Percentiles rank a stretch among this genome's conserved stretches.
These are phyloP conservation scores for Psilocybe cubensis DNA, from an alignment of 768 basidiomycete species.

Conservation along the genomic window DNA sequence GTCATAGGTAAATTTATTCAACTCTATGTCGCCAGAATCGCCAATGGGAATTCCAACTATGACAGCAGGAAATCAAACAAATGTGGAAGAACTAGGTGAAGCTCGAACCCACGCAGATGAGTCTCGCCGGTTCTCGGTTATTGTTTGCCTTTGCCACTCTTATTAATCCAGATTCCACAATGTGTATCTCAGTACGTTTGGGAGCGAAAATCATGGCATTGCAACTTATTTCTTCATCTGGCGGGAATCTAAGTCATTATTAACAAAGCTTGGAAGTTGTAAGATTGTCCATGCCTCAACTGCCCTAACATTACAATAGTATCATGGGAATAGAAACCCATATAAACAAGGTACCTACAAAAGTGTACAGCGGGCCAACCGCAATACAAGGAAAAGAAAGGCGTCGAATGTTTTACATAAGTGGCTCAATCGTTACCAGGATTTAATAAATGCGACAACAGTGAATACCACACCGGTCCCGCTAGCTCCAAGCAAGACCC, in stretches of 20 bases:
- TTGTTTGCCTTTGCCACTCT: neutral
- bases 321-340: too few species aligned
- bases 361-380: neutral
- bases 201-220: neutral
- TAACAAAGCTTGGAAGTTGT: too few species aligned
- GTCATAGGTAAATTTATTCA: neutral
- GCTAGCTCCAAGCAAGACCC: slow-evolving; percentile 68
- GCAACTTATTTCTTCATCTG: too few species aligned
- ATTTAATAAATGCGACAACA: neutral
- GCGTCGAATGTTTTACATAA: neutral
- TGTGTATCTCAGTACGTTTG: neutral
- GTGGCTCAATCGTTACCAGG: neutral
- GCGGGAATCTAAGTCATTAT: too few species aligned
- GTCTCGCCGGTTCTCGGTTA: slow-evolving; percentile 18
- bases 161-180: neutral
- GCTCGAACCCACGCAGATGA: neutral
- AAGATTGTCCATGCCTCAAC: too few species aligned
- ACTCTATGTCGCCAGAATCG: neutral
- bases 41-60: neutral
- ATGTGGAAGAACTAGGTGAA: neutral
- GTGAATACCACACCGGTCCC: slow-evolving; percentile 22
- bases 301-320: too few species aligned
- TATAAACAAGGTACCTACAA: too few species aligned
- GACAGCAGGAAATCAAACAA: neutral
- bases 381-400: neutral